phyloP scores from a whole-genome alignment of 352 stramenopile genomes.

The Aphanomyces stellatus region DNA sequence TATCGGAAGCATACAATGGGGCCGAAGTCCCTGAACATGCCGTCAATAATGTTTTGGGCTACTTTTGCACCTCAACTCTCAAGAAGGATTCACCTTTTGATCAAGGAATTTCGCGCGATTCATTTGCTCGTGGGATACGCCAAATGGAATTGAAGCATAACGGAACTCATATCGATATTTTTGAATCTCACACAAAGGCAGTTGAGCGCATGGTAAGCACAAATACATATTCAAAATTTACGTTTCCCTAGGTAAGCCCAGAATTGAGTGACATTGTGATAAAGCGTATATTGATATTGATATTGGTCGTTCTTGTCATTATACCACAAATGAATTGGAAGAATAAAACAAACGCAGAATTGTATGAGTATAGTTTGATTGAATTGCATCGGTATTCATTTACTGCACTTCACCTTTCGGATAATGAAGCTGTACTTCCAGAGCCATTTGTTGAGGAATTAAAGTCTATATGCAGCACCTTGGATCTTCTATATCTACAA shows the following conservation, averaged over 20 bases:
- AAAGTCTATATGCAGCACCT: too few species aligned
- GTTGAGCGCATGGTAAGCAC: slow-evolving; percentile 11
- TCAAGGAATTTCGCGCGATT: neutral
- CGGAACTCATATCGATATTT: neutral
- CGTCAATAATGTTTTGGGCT: neutral
- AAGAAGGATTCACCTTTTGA: too few species aligned
- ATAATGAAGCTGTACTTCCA: too few species aligned
- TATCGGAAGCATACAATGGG: slow-evolving; percentile 10
- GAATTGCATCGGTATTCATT: neutral
- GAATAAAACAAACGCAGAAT: neutral
- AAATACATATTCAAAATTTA: too few species aligned
- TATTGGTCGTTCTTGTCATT: neutral
- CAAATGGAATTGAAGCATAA: slow-evolving; percentile 17
- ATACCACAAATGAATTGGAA: neutral
- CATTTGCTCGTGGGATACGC: slow-evolving; percentile 10
- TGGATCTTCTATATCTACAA: too few species aligned
- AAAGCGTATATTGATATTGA: slow-evolving; percentile 12
- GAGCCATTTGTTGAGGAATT: too few species aligned
- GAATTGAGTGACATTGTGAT: slow-evolving; percentile 17
- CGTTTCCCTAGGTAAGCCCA: neutral
- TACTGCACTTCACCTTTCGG: too few species aligned
- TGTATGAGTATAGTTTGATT: neutral
- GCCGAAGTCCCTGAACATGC: neutral
- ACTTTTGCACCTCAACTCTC: neutral
- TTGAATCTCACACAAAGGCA: neutral